phyloP scores from a whole-genome alignment of 2,329 filamentous ascomycete genomes.

The Colletotrichum zoysiae region DNA sequence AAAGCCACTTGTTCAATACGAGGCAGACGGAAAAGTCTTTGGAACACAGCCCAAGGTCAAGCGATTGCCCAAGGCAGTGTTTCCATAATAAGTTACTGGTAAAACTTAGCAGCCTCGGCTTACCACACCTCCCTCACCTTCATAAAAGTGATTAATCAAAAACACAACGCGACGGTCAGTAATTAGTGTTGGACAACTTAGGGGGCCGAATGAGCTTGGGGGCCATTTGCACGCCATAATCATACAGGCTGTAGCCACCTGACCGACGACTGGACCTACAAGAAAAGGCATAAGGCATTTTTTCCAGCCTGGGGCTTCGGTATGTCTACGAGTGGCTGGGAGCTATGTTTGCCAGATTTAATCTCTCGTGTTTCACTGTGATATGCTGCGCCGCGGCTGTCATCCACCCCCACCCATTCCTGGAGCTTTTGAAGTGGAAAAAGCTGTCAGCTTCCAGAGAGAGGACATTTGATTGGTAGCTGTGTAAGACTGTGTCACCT shows the following conservation, averaged over 20 bases:
- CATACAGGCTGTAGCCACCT: neutral
- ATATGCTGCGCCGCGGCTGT: neutral
- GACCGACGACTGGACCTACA: neutral
- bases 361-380: neutral
- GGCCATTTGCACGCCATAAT: too few species aligned
- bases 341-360: neutral
- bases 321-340: neutral
- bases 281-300: neutral
- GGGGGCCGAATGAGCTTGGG: neutral
- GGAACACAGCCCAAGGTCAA: too few species aligned
- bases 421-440: neutral
- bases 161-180: too few species aligned
- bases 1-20: neutral
- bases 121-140: too few species aligned
- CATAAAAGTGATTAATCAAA: too few species aligned
- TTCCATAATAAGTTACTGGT: neutral
- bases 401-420: neutral
- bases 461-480: neutral
- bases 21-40: neutral
- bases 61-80: too few species aligned
- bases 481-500: neutral
- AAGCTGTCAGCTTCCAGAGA: neutral
- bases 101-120: neutral
- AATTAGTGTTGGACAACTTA: too few species aligned
- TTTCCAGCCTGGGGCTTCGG: neutral